A percentile compares a stretch with the other conserved stretches of the same genome.
phyloP scores from a whole-genome alignment of 306 rosid species.

The Spatholobus suberectus region DNA sequence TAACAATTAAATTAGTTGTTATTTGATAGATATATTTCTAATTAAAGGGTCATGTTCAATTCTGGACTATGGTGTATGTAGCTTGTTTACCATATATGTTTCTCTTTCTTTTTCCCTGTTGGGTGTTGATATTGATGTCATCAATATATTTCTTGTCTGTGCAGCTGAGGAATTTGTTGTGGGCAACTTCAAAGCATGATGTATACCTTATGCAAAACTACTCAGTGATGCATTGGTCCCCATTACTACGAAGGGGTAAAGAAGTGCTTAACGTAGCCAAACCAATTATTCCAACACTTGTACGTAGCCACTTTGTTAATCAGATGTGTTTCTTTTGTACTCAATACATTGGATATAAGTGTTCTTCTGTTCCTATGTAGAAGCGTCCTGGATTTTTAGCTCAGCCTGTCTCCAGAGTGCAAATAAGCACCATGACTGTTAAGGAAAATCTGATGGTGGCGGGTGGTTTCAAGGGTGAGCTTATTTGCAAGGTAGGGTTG shows the following conservation, averaged over 20 bases:
- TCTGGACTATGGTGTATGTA: constrained; percentile 21
- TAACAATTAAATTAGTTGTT: background rate
- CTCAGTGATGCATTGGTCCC: constrained; percentile 92
- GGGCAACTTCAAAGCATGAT: constrained; percentile 98
- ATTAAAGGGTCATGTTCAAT: background rate
- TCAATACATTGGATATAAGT: constrained; percentile 29
- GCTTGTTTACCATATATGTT: constrained; percentile 11
- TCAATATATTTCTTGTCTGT: constrained; percentile 37
- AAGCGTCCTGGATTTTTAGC: constrained; percentile 59
- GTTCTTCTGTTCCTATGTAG: constrained; percentile 45
- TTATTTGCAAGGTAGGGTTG: constrained; percentile 83
- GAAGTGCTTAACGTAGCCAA: constrained; percentile 83
- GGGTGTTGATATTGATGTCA: constrained; percentile 42
- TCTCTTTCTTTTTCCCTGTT: background rate
- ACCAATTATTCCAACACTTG: constrained; percentile 75
- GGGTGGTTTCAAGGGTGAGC: constrained; percentile 97
- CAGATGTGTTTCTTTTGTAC: constrained; percentile 2
- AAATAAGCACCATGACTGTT: constrained; percentile 95
- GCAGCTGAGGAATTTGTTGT: constrained; percentile 89
- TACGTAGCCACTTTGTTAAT: constrained; percentile 47
- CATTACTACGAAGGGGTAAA: constrained; percentile 69
- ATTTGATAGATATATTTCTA: constrained; percentile 3
- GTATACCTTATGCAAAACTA: constrained; percentile 93
- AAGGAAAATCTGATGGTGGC: constrained; percentile 81
- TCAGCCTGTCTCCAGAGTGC: constrained; percentile 80